These are phyloP conservation scores for Casuarina glauca DNA, from an alignment of 306 rosid species.

Conservation along the genomic window DNA sequence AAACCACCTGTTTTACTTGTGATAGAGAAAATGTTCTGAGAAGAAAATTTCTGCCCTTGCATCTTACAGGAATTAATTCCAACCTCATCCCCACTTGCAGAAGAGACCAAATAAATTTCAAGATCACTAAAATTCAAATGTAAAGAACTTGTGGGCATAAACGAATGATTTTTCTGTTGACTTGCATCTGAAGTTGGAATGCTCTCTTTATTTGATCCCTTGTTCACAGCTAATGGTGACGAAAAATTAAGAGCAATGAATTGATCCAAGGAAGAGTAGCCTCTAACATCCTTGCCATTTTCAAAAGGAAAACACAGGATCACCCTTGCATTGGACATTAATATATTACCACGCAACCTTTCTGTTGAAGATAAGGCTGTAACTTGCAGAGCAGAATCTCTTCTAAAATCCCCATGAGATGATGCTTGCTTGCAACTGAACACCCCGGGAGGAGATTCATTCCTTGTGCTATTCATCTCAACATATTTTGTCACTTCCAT, in stretches of 20 bases:
- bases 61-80: constrained; percentile 36
- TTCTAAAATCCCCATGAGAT: constrained; percentile 36
- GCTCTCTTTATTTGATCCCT: constrained; percentile 34
- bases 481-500: constrained; percentile 50
- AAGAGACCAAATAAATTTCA: constrained; percentile 53
- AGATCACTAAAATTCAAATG: constrained; percentile 61
- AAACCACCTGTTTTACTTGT: constrained; percentile 39
- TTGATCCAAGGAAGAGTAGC: constrained; percentile 62
- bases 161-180: constrained; percentile 53
- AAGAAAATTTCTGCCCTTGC: constrained; percentile 46
- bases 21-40: constrained; percentile 60
- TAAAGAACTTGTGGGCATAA: constrained; percentile 49
- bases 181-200: constrained; percentile 45
- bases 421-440: constrained; percentile 38
- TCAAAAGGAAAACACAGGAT: constrained; percentile 78
- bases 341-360: constrained; percentile 59
- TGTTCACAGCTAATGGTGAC: constrained; percentile 36
- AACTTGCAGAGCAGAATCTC: constrained; percentile 40
- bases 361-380: constrained; percentile 54
- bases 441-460: constrained; percentile 31
- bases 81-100: constrained; percentile 32
- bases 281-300: constrained; percentile 35
- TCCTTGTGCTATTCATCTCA: constrained; percentile 36
- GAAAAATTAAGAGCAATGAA: constrained; percentile 78
- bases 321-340: constrained; percentile 65